Percentiles rank a stretch among this genome's conserved stretches.
These are phyloP conservation scores for Solanum verrucosum DNA, from an alignment of 257 asterid genomes.

Conservation along the genomic window DNA sequence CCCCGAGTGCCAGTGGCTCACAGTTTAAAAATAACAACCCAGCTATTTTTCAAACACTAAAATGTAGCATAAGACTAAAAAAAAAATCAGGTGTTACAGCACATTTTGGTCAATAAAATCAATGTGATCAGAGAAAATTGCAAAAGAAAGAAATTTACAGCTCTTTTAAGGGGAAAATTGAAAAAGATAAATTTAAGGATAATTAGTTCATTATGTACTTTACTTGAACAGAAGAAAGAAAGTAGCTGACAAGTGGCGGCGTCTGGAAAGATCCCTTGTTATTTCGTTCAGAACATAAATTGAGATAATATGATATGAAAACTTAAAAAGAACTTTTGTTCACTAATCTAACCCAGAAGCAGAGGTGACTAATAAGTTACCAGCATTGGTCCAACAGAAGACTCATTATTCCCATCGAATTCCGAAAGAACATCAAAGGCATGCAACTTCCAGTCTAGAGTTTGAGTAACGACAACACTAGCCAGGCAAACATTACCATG, in stretches of 20 bases:
- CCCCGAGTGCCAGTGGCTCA: neutral
- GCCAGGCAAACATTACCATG: constrained; percentile 97
- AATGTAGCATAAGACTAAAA: neutral
- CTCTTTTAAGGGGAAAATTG: neutral
- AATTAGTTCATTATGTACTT: neutral
- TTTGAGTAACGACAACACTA: constrained; percentile 94
- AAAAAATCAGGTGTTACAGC: neutral
- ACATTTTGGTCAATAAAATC: neutral
- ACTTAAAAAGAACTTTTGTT: neutral
- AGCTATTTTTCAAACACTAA: neutral
- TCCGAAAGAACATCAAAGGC: constrained; percentile 96
- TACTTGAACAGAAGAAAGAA: neutral
- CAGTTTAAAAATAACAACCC: neutral
- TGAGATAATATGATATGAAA: neutral
- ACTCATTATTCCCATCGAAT: constrained; percentile 83
- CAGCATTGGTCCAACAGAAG: constrained; percentile 85
- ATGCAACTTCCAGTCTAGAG: constrained; percentile 96
- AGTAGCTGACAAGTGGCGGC: neutral
- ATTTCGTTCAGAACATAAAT: neutral
- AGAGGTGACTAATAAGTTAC: constrained; percentile 51
- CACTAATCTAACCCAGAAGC: constrained; percentile 3
- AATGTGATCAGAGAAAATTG: neutral
- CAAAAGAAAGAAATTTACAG: neutral
- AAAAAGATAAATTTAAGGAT: neutral
- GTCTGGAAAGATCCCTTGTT: neutral